Percentiles rank a stretch among this genome's conserved stretches.
phyloP scores from a whole-genome alignment of 2,329 filamentous ascomycete genomes.

The Fusarium sp. region DNA sequence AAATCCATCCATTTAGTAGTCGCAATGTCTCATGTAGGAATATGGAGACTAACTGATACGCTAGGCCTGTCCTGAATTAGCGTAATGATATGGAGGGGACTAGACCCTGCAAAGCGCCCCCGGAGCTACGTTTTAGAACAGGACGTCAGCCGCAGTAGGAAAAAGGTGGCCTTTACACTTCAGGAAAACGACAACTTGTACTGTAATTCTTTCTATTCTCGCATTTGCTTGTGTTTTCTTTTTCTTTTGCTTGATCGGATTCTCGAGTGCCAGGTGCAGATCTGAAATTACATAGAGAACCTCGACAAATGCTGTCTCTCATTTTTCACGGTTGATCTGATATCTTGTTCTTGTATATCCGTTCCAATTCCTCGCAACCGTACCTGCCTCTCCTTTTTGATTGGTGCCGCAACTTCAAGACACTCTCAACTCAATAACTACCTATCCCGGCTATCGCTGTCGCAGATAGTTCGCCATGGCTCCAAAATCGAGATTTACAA shows the following conservation, averaged over 20 bases:
- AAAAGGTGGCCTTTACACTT: conserved; percentile 42
- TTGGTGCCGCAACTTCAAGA: conserved; percentile 24
- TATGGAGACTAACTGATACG: background rate
- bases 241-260: conserved; percentile 25
- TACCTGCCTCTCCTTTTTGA: conserved; percentile 35
- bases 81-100: conserved; percentile 9
- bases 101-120: conserved; percentile 28
- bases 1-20: background rate
- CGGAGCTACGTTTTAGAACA: conserved; percentile 33
- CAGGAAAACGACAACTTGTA: conserved; percentile 27
- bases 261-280: conserved; percentile 38
- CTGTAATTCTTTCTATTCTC: conserved; percentile 24
- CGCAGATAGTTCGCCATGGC: conserved; percentile 69
- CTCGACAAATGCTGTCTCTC: conserved; percentile 38
- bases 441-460: conserved; percentile 11
- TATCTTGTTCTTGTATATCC: conserved; percentile 4
- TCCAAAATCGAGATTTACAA: conserved; percentile 91
- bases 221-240: conserved; percentile 29
- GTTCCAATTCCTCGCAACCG: conserved; percentile 10
- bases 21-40: background rate
- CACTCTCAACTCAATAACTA: conserved; percentile 19
- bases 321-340: conserved; percentile 24
- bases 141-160: conserved; percentile 41
- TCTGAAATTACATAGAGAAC: conserved; percentile 14
- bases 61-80: conserved; percentile 31